A percentile compares a stretch with the other conserved stretches of the same genome.
Conservation (phyloP, 2,329 filamentous ascomycete genomes). For the Pleoardoris graminearum region DNA sequence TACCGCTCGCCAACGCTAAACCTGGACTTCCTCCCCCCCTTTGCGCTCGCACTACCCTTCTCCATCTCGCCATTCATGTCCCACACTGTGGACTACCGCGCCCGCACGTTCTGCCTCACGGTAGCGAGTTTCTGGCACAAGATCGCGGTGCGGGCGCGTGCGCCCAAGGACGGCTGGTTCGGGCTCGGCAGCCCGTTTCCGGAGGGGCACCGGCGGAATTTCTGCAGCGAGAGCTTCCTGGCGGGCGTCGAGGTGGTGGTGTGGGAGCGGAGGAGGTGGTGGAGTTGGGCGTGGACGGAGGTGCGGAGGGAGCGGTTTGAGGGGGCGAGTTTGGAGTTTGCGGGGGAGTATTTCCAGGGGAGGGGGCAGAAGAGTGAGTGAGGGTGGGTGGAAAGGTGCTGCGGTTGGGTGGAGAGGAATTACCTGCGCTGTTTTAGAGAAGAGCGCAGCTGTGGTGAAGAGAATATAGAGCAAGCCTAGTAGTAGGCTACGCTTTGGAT, state of each 20-base stretch:
- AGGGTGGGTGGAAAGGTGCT: slow-evolving; percentile 8
- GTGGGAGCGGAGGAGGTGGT: slow-evolving; percentile 44
- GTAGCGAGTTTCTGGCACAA: slow-evolving; percentile 47
- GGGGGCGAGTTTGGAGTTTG: slow-evolving; percentile 54
- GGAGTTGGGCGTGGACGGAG: slow-evolving; percentile 45
- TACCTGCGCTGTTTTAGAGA: too few relatives aligned
- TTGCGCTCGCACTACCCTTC: slow-evolving; percentile 29
- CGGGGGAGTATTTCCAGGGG: slow-evolving; percentile 52
- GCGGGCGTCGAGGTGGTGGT: slow-evolving; percentile 50
- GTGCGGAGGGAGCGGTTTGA: slow-evolving; percentile 48
- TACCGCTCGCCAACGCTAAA: background rate
- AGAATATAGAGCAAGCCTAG: too few relatives aligned
- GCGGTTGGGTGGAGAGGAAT: too few relatives aligned
- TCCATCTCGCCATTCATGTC: slow-evolving; percentile 48
- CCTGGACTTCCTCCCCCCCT: slow-evolving; percentile 43
- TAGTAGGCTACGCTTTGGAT: too few relatives aligned
- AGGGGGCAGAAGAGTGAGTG: slow-evolving; percentile 46
- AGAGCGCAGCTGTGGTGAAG: too few relatives aligned
- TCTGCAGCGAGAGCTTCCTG: slow-evolving; percentile 53
- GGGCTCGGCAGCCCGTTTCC: slow-evolving; percentile 51
- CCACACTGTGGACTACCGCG: slow-evolving; percentile 47
- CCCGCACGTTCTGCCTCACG: slow-evolving; percentile 44
- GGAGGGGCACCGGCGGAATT: slow-evolving; percentile 51
- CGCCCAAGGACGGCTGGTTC: slow-evolving; percentile 50
- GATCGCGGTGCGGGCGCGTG: slow-evolving; percentile 47